Base-by-base conservation (phyloP, 345 rosid genomes). In the Turnera subulata region DNA sequence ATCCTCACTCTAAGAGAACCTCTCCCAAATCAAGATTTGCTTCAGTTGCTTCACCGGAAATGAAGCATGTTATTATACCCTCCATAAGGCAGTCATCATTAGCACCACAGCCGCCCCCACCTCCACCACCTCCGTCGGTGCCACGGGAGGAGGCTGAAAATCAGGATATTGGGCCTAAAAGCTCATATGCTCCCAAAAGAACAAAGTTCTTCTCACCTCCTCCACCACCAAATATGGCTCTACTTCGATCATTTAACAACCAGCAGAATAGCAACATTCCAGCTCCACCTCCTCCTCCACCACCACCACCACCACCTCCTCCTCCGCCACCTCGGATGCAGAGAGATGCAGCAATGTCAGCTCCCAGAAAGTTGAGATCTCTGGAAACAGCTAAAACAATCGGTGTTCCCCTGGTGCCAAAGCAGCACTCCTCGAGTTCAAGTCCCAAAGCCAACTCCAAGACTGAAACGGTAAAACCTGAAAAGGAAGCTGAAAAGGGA, bases 191-290 rank as follows among this genome's bases (percentile, higher is more conserved):
- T 17, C 71, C 75, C 25, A 77, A 77, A 66, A 73, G 82, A 80
- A 76, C 85, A 18, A 89, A 79, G 62, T 89, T 92, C 69, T 66
- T 93, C 20, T 53, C 80, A 17, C 93, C 93, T 6, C 96, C 95
- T 12, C 95, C 98, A 25, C 93, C 96, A 15, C 96, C 98, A n/a
- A 80, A 86, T 52, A 65, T 77, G 76, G 89, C 80, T n/a, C 84
- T 79, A 66, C 91, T 92, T 66, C 85, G 78, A 63, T 79, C 96
- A 37, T 68, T 82, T 53, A 63, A 33, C 64, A 78, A 63, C 64
- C 78, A 78, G 53, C 71, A 68, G 60, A 38, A 62, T 42, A 64
- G 67, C 52, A 70, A 58, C 60, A 60, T 59, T 17, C 47, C 69
- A 5, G 64, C 78, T 18, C 73, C 76, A 2, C 86, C 86, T 1